Evolutionary conservation across 139 green algal species (phyloP).

Genomic region (Pleodorina starrii): DNA sequence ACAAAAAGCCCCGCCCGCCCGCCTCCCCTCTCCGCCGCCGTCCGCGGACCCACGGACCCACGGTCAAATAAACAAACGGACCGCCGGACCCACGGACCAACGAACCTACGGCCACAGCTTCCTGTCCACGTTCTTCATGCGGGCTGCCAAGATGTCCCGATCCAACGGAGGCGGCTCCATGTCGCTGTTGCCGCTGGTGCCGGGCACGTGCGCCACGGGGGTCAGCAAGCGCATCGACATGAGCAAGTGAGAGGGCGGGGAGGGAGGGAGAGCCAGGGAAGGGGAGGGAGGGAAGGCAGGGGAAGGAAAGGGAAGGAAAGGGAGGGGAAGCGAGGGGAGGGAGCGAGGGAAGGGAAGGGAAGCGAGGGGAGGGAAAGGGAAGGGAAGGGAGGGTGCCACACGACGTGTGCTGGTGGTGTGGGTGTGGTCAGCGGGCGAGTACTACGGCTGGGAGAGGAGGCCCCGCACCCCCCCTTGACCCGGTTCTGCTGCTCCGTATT

Average conservation of each 20-base stretch:
- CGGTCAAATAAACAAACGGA: too few species aligned
- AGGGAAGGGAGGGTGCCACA: too few species aligned
- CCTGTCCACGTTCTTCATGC: slow-evolving; percentile 83
- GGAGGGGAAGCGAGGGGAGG: neutral
- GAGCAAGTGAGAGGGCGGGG: slow-evolving; percentile 49
- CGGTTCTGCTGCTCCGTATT: too few species aligned
- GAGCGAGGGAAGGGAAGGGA: neutral
- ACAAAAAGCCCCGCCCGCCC: neutral
- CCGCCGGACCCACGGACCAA: too few species aligned
- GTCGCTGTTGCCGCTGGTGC: slow-evolving; percentile 81
- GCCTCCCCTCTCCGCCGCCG: neutral
- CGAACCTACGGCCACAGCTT: too few species aligned
- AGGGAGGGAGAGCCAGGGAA: neutral
- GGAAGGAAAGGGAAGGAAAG: neutral
- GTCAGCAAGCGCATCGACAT: slow-evolving; percentile 66
- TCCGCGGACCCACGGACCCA: too few species aligned
- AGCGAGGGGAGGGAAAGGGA: neutral
- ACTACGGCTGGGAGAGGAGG: too few species aligned
- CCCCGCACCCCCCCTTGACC: too few species aligned
- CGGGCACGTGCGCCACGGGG: slow-evolving; percentile 77
- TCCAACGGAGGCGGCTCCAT: slow-evolving; percentile 81
- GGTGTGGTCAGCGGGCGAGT: too few species aligned
- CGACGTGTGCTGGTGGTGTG: too few species aligned
- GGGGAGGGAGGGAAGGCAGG: neutral
- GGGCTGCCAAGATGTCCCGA: slow-evolving; percentile 82